phyloP scores from a whole-genome alignment of 306 rosid genomes.

The Lupinus albus region DNA sequence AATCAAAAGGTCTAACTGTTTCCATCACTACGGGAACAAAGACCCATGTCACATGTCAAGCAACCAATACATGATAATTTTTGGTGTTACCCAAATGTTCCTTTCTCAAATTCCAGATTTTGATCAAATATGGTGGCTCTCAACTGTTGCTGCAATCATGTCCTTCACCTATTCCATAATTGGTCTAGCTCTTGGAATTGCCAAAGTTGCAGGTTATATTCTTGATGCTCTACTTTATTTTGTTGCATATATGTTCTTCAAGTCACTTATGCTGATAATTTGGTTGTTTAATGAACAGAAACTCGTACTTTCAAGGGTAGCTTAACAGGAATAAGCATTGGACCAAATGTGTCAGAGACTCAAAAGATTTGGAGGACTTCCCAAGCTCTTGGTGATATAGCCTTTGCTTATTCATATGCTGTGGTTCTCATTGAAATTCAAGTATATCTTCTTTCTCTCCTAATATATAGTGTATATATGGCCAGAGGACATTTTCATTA shows the following conservation, averaged over 20 bases:
- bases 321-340: conserved; percentile 54
- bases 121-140: conserved; percentile 76
- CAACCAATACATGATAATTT: conserved; percentile 51
- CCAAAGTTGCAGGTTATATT: conserved; percentile 64
- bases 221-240: neutral
- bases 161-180: conserved; percentile 62
- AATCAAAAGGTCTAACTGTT: conserved; percentile 53
- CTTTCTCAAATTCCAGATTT: conserved; percentile 68
- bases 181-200: conserved; percentile 62
- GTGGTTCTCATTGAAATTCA: conserved; percentile 70
- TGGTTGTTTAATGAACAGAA: conserved; percentile 47
- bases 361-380: conserved; percentile 63
- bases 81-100: conserved; percentile 47
- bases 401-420: conserved; percentile 64
- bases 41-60: conserved; percentile 61
- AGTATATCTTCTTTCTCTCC: conserved; percentile 38
- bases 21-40: conserved; percentile 44
- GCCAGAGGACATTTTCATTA: too few relatives aligned
- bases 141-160: conserved; percentile 63
- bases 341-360: conserved; percentile 38
- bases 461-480: too few relatives aligned
- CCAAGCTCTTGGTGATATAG: conserved; percentile 72
- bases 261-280: conserved; percentile 21
- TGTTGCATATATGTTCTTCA: neutral
- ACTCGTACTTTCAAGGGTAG: conserved; percentile 51